Evolutionary conservation across 805 yeast genomes (phyloP).

Genomic region (Groenewaldozyma tartarivorans): DNA sequence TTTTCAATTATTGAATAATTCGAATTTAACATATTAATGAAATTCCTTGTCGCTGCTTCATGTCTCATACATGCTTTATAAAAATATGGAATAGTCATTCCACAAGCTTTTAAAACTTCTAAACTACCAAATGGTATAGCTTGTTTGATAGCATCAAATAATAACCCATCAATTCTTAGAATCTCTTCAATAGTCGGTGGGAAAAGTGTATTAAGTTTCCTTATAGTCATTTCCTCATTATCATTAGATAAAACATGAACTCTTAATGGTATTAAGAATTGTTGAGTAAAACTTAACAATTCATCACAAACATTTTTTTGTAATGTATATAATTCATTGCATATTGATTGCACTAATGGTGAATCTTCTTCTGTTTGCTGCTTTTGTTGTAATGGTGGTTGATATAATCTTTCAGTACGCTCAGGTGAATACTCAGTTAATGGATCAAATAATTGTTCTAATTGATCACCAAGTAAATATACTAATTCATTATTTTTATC

Average conservation of each 20-base stretch:
- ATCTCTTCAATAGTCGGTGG: slow-evolving; percentile 96
- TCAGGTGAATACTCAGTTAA: slow-evolving; percentile 88
- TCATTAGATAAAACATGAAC: slow-evolving; percentile 45
- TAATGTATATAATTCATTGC: slow-evolving; percentile 56
- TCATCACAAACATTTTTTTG: slow-evolving; percentile 69
- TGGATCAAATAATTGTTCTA: slow-evolving; percentile 85
- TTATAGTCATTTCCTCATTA: slow-evolving; percentile 44
- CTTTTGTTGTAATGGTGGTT: slow-evolving; percentile 38
- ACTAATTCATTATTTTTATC: slow-evolving; percentile 72
- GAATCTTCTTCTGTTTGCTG: slow-evolving; percentile 23
- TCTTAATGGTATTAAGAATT: slow-evolving; percentile 70
- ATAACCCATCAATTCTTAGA: slow-evolving; percentile 78
- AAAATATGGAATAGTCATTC: slow-evolving; percentile 76
- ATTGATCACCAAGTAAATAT: slow-evolving; percentile 68
- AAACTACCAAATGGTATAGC: slow-evolving; percentile 63
- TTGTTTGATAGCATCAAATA: slow-evolving; percentile 60
- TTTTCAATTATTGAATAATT: slow-evolving; percentile 31
- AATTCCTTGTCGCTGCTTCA: slow-evolving; percentile 78
- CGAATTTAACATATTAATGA: slow-evolving; percentile 36
- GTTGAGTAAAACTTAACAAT: slow-evolving; percentile 66
- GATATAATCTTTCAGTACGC: slow-evolving; percentile 61
- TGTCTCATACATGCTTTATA: slow-evolving; percentile 90
- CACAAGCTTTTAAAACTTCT: slow-evolving; percentile 74
- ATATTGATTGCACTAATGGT: slow-evolving; percentile 38
- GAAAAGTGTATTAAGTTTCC: slow-evolving; percentile 65